Base-by-base conservation (phyloP, 306 rosid genomes). In the Carpinus viminea region DNA sequence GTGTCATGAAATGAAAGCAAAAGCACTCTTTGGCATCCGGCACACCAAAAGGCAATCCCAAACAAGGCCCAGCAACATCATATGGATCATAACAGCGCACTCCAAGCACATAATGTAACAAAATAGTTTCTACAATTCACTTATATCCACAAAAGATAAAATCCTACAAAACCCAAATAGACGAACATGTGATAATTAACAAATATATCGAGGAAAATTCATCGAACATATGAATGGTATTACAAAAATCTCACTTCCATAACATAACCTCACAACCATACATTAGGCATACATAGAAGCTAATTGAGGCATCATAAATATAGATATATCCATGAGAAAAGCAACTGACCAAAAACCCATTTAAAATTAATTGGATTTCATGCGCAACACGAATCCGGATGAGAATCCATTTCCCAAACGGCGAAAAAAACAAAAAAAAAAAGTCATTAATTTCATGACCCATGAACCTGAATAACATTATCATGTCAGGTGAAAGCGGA, bases 161-260 rank as follows among this genome's bases (percentile, higher is more conserved):
- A 17, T 55, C 41, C 43, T 41, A 62, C 45, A 62, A 2, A 62
- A 15, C 17, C 69, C 47, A 34, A 2, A 18, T 17, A 65, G 48
- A 65, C 9, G 1, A 34, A 20, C 12, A 36, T 17, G 20, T 2
- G 28, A 38, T 36, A 41, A 38, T 66, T 38, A 66, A 16, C 26
- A 38, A 0, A 20, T 64, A 64, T 1, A 66, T 20, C 7, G 17
- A 66, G 8, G 24, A 38, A 38, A 38, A 36, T 16, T 17, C 50
- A 16, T 18, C 71, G 71, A 66, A 66, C 71, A 66, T n/a, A 38
- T 34, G 71, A 65, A 65, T 65, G 71, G 48, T 10, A 65, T 65
- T 65, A 38, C 71, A 17, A 9, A 1, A 66, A 18, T 34, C 72
- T 66, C 28, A 66, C 18, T 7, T 38, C 71, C 50, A 36, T 15